Percentiles rank a stretch among this genome's conserved stretches.
Evolutionary conservation across 2,329 filamentous ascomycete species (phyloP).

Genomic region (Aspergillus spinulosporus): DNA sequence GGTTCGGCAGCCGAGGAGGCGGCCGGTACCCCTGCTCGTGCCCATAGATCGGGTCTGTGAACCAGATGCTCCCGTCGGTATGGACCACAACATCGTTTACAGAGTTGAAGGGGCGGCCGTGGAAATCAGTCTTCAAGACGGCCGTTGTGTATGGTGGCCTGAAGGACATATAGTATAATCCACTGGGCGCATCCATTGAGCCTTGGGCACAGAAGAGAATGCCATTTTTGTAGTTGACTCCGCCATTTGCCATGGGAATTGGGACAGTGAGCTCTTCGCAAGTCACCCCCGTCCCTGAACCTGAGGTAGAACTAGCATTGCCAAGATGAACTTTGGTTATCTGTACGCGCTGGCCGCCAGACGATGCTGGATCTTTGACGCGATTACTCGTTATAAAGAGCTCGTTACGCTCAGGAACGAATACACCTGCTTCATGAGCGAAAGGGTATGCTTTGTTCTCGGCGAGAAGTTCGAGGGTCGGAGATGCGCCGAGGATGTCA

Average conservation of each 20-base stretch:
- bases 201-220: conserved; percentile 49
- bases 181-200: conserved; percentile 13
- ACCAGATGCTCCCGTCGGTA: not conserved
- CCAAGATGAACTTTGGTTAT: conserved; percentile 23
- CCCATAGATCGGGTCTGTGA: not conserved
- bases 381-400: conserved; percentile 44
- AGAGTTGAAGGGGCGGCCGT: not conserved
- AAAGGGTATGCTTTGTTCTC: conserved; percentile 46
- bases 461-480: conserved; percentile 39
- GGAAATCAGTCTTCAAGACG: conserved; percentile 26
- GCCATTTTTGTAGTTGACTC: conserved; percentile 48
- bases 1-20: conserved; percentile 34
- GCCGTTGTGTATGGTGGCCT: conserved; percentile 25
- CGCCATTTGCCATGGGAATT: conserved; percentile 52
- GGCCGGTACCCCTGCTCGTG: conserved; percentile 26
- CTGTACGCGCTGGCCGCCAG: conserved; percentile 24
- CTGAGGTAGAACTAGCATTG: not conserved
- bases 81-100: not conserved
- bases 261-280: conserved; percentile 31
- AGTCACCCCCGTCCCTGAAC: not conserved
- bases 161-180: conserved; percentile 21
- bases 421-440: conserved; percentile 52
- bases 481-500: conserved; percentile 38
- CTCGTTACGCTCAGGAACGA: conserved; percentile 31
- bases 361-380: conserved; percentile 16